Evolutionary conservation across 306 rosid species (phyloP).

Genomic region (Cucumis cinereus): DNA sequence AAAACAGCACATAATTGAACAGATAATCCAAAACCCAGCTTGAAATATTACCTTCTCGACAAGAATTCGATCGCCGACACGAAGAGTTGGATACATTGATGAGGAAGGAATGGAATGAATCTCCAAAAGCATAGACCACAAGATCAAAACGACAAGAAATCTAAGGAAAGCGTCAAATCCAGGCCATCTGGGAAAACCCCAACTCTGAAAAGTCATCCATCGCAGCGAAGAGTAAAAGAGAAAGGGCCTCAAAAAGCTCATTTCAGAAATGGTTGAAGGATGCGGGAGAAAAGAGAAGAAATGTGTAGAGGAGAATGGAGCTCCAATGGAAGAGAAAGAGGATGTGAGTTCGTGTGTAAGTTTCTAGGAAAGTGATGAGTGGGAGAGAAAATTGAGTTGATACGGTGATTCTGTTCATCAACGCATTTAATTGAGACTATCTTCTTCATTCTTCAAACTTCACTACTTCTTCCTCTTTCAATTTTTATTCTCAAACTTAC

Average conservation of each 20-base stretch:
- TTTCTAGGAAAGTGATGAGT: constrained; percentile 1
- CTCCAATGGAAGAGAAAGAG: not conserved
- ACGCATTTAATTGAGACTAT: not conserved
- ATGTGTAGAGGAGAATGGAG: not conserved
- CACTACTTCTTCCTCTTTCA: not conserved
- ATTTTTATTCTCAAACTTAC: not conserved
- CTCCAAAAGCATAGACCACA: constrained; percentile 62
- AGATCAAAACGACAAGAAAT: constrained; percentile 43
- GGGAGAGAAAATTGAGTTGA: not conserved
- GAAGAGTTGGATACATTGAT: constrained; percentile 83
- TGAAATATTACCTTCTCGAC: constrained; percentile 43
- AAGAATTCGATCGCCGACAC: constrained; percentile 62
- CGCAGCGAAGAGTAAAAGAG: constrained; percentile 37
- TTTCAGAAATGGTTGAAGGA: not conserved
- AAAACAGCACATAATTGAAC: not conserved
- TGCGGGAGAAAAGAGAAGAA: not conserved
- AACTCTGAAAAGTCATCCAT: constrained; percentile 78
- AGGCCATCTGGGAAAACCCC: constrained; percentile 74
- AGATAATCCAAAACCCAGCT: not conserved
- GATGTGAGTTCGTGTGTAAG: not conserved
- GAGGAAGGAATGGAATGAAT: constrained; percentile 65
- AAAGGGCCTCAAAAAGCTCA: constrained; percentile 70
- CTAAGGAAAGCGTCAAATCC: constrained; percentile 64
- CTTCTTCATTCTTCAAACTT: not conserved
- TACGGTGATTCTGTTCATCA: not conserved